These are phyloP conservation scores for Phyllosticta ampelicida DNA, from an alignment of 2,329 filamentous ascomycete genomes.

Conservation along the genomic window DNA sequence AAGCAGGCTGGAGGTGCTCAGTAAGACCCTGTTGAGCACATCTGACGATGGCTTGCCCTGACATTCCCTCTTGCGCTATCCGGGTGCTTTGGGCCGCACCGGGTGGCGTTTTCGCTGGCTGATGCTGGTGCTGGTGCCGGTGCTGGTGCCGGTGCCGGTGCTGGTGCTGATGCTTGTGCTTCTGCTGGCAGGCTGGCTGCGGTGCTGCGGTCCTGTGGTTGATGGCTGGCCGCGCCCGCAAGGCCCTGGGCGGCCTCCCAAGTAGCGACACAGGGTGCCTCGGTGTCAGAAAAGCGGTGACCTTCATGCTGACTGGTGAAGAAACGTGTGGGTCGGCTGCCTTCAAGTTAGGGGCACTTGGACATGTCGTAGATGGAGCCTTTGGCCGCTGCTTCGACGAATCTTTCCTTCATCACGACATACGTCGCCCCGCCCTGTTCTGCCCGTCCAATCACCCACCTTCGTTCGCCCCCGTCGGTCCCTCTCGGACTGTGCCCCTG, in stretches of 20 bases:
- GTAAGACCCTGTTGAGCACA: not conserved
- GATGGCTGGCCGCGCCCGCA: too few relatives aligned
- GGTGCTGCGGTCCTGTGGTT: too few relatives aligned
- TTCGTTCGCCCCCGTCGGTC: slow-evolving; percentile 14
- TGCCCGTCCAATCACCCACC: slow-evolving; percentile 15
- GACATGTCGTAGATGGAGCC: too few relatives aligned
- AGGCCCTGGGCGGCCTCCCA: too few relatives aligned
- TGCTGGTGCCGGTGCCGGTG: not conserved
- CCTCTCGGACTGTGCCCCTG: slow-evolving; percentile 15
- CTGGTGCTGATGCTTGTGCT: not conserved
- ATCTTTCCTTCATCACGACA: too few relatives aligned
- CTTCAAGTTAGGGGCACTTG: too few relatives aligned
- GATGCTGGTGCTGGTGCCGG: not conserved
- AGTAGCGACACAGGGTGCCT: too few relatives aligned
- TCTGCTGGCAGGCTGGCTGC: not conserved
- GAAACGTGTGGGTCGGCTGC: too few relatives aligned
- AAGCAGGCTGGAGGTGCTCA: not conserved
- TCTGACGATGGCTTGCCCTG: not conserved
- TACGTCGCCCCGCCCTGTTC: too few relatives aligned
- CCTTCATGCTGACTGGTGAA: too few relatives aligned
- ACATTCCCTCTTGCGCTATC: not conserved
- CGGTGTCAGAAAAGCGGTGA: too few relatives aligned
- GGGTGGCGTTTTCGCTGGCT: not conserved
- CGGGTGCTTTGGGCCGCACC: not conserved
- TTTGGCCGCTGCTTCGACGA: too few relatives aligned